These are phyloP conservation scores for Medicago ruthenica DNA, from an alignment of 306 rosid species.

Conservation along the genomic window DNA sequence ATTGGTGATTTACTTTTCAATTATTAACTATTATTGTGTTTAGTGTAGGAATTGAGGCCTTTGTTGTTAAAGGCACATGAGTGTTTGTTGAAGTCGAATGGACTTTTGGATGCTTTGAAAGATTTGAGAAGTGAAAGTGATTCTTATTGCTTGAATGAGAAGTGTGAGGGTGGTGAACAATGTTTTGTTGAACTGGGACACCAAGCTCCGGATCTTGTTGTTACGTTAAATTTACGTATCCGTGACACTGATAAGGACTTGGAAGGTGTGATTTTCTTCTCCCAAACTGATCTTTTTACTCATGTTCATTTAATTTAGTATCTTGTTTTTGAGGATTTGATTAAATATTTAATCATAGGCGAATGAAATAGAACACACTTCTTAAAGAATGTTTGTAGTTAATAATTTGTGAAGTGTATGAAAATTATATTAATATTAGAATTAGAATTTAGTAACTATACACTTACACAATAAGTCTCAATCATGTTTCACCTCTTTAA, in stretches of 20 bases:
- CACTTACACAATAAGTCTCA: not conserved
- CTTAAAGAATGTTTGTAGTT: not conserved
- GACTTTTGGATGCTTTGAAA: conserved; percentile 58
- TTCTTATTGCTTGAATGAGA: conserved; percentile 28
- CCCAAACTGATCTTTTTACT: not conserved
- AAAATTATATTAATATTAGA: not conserved
- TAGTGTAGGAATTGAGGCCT: conserved; percentile 71
- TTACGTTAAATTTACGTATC: conserved; percentile 53
- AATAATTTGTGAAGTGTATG: not conserved
- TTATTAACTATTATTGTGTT: not conserved
- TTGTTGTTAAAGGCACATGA: conserved; percentile 67
- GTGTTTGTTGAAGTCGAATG: conserved; percentile 58
- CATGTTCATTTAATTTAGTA: not conserved
- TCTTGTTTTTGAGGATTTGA: not conserved
- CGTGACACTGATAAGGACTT: conserved; percentile 8
- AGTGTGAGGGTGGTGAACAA: conserved; percentile 40
- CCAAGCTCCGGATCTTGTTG: conserved; percentile 67
- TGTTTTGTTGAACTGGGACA: conserved; percentile 64
- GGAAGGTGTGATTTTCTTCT: conserved; percentile 56
- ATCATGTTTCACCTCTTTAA: not conserved
- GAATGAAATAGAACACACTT: not conserved
- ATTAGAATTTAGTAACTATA: not conserved
- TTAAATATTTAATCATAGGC: not conserved
- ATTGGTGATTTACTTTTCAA: no score
- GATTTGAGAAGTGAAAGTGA: conserved; percentile 57